Evolutionary conservation across 805 yeast species (phyloP).

Genomic region (Yamadazyma phyllophila): DNA sequence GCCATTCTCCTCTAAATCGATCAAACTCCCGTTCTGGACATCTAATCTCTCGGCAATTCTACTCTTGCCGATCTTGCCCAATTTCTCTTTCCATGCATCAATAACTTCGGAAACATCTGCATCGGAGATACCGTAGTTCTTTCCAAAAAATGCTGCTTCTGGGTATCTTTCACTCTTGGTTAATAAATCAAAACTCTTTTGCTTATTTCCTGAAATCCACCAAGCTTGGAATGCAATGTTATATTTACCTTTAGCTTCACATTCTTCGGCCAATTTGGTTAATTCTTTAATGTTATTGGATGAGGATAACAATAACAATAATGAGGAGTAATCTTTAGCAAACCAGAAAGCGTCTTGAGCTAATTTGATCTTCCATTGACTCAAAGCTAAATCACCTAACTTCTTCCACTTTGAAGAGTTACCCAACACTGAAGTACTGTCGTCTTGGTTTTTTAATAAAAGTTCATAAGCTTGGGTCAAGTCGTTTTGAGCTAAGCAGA

Average conservation of each 20-base stretch:
- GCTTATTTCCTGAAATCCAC: conserved; percentile 79
- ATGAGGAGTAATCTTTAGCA: conserved; percentile 78
- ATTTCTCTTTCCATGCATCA: conserved; percentile 63
- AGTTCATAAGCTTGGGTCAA: conserved; percentile 66
- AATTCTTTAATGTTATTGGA: conserved; percentile 67
- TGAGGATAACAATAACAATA: conserved; percentile 79
- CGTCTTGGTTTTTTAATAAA: conserved; percentile 31
- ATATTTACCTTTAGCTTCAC: conserved; percentile 73
- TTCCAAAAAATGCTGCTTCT: conserved; percentile 82
- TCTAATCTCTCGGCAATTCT: conserved; percentile 60
- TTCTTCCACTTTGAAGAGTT: conserved; percentile 73
- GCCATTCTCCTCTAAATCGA: conserved; percentile 5
- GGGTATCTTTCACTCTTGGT: conserved; percentile 65
- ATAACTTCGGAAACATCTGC: conserved; percentile 48
- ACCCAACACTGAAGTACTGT: conserved; percentile 47
- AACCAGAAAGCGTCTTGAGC: conserved; percentile 78
- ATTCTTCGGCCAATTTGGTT: conserved; percentile 58
- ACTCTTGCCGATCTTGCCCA: conserved; percentile 50
- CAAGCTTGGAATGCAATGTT: conserved; percentile 89
- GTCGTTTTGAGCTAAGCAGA: conserved; percentile 75
- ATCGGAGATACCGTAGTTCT: conserved; percentile 54
- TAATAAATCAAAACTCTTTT: conserved; percentile 62
- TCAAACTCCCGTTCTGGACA: conserved; percentile 26
- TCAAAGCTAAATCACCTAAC: conserved; percentile 83
- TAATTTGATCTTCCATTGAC: conserved; percentile 72